Evolutionary conservation across 441 rosid genomes (phyloP).

Genomic region (Adansonia grandidieri): DNA sequence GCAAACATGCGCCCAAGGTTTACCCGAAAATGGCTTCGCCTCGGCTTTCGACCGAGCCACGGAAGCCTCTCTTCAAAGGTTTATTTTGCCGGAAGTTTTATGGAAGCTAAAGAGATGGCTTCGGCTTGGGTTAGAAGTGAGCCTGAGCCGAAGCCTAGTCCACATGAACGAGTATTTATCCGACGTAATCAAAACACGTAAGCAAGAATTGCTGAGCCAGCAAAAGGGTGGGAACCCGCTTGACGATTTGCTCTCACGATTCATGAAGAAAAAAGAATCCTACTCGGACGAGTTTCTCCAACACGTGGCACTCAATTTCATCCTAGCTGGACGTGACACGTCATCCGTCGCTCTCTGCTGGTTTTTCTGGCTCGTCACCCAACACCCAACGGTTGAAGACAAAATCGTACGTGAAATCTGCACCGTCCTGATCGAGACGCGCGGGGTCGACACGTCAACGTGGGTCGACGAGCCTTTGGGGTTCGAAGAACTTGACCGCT

Average conservation of each 20-base stretch:
- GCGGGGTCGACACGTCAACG: constrained; percentile 56
- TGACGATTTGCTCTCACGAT: constrained; percentile 85
- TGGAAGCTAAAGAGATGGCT: constrained; percentile 85
- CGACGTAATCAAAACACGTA: constrained; percentile 67
- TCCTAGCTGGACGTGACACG: constrained; percentile 99
- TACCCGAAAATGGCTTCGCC: constrained; percentile 80
- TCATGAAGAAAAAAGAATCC: constrained; percentile 84
- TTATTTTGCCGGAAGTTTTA: constrained; percentile 81
- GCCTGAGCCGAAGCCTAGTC: constrained; percentile 70
- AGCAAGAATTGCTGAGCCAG: constrained; percentile 62
- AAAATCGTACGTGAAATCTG: constrained; percentile 68
- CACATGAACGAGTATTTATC: constrained; percentile 73
- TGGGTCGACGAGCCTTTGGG: constrained; percentile 76
- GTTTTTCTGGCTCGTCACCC: constrained; percentile 83
- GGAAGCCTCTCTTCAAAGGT: constrained; percentile 86
- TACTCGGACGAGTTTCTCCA: constrained; percentile 77
- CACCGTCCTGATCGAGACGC: constrained; percentile 64
- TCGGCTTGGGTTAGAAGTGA: constrained; percentile 82
- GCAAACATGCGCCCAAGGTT: constrained; percentile 67
- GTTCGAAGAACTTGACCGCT: constrained; percentile 75
- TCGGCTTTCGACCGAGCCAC: constrained; percentile 92
- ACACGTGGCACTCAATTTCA: constrained; percentile 92
- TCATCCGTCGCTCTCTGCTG: constrained; percentile 89
- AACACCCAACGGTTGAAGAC: constrained; percentile 67
- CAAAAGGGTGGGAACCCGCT: constrained; percentile 51